A percentile compares a stretch with the other conserved stretches of the same genome.
Conservation (phyloP, 2,329 filamentous ascomycete genomes). For the Fusarium sp. region DNA sequence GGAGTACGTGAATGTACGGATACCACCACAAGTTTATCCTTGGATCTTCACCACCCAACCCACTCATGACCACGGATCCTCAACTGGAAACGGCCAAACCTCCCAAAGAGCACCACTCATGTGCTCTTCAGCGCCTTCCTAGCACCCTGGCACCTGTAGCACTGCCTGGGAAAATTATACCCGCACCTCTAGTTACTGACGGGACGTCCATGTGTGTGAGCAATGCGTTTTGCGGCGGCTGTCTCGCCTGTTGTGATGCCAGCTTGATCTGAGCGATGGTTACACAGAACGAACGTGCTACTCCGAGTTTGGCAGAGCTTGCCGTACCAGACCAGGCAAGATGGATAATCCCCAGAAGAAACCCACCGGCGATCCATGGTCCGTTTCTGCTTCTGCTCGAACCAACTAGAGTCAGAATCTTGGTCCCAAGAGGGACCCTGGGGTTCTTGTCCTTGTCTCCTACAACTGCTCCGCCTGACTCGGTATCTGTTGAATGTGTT, state of each 20-base stretch:
- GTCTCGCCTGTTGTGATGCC: constrained; percentile 29
- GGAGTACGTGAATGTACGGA: constrained; percentile 2
- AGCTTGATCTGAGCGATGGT: constrained; percentile 32
- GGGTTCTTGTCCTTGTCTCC: constrained; percentile 26
- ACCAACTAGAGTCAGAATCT: constrained; percentile 1
- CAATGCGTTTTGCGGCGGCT: constrained; percentile 29
- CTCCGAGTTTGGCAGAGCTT: constrained; percentile 38
- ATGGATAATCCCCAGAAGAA: constrained; percentile 24
- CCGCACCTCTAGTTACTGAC: constrained; percentile 15
- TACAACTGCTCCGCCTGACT: constrained; percentile 23
- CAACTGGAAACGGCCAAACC: constrained; percentile 26
- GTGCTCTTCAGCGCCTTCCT: constrained; percentile 6
- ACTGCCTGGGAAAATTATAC: constrained; percentile 31
- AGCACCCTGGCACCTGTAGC: constrained; percentile 9
- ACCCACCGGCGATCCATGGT: constrained; percentile 36
- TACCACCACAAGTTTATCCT: constrained; percentile 14
- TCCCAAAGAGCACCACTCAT: constrained; percentile 23
- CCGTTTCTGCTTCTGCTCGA: constrained; percentile 10
- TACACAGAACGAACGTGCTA: constrained; percentile 45
- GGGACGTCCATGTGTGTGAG: constrained; percentile 7
- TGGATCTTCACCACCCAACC: constrained; percentile 30
- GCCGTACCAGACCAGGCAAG: constrained; percentile 31
- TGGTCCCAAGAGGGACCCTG: constrained; percentile 9
- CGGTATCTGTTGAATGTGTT: constrained; percentile 17
- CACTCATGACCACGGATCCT: constrained; percentile 13